Percentiles rank a stretch among this genome's conserved stretches.
phyloP scores from a whole-genome alignment of 352 stramenopile species.

The Peronospora belbahrii region DNA sequence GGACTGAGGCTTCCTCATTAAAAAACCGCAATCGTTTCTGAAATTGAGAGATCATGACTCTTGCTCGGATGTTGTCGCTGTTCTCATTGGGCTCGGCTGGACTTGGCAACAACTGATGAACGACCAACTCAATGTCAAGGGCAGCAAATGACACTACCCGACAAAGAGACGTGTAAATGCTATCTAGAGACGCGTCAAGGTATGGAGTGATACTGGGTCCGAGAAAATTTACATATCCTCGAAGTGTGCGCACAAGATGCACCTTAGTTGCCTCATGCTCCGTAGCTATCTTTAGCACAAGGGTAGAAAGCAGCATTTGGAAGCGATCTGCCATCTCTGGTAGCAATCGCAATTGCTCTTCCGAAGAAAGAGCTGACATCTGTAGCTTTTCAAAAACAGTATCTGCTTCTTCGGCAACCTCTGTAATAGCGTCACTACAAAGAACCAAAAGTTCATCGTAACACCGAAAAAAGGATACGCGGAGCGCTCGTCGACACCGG shows the following conservation, averaged over 20 bases:
- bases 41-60: constrained; percentile 58
- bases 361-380: constrained; percentile 21
- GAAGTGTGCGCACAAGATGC: constrained; percentile 55
- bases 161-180: constrained; percentile 39
- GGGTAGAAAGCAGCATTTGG: constrained; percentile 58
- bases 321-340: constrained; percentile 58
- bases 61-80: neutral
- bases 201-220: constrained; percentile 27
- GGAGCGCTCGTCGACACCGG: constrained; percentile 39
- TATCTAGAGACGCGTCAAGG: constrained; percentile 44
- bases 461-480: constrained; percentile 57
- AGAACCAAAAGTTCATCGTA: constrained; percentile 77
- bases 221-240: constrained; percentile 60
- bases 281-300: constrained; percentile 50
- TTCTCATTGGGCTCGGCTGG: constrained; percentile 1
- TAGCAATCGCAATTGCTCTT: constrained; percentile 55
- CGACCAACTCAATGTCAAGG: constrained; percentile 68
- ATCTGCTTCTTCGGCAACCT: constrained; percentile 22
- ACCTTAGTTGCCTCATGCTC: constrained; percentile 55
- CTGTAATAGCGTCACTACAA: constrained; percentile 39
- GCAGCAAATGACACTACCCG: constrained; percentile 50
- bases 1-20: constrained; percentile 57
- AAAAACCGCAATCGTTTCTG: constrained; percentile 71
- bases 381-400: constrained; percentile 25
- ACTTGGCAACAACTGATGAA: constrained; percentile 35